phyloP scores from a whole-genome alignment of 192 early-diverging fungal species.

The Coemansia erecta region DNA sequence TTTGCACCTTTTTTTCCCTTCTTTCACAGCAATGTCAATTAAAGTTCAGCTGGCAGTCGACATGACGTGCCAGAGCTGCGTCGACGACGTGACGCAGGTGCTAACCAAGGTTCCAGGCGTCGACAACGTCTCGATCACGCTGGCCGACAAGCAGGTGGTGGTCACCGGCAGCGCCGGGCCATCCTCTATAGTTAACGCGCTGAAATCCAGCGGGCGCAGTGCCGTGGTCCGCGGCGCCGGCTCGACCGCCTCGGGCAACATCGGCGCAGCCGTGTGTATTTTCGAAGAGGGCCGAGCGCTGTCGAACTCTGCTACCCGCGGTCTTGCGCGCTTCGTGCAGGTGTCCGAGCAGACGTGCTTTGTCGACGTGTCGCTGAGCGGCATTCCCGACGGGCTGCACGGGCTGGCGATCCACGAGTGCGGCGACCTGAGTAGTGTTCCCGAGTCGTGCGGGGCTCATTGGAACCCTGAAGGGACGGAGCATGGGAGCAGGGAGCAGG shows the following conservation, averaged over 20 bases:
- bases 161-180: constrained; percentile 61
- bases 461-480: constrained; percentile 30
- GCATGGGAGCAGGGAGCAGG: constrained; percentile 18
- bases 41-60: constrained; percentile 83
- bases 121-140: constrained; percentile 61
- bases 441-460: constrained; percentile 40
- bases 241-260: constrained; percentile 53
- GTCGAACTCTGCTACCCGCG: constrained; percentile 29
- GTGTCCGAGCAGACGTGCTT: constrained; percentile 66
- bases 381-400: constrained; percentile 62
- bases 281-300: constrained; percentile 62
- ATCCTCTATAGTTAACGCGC: constrained; percentile 58
- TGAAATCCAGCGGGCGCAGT: constrained; percentile 71
- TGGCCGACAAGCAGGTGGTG: constrained; percentile 69
- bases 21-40: constrained; percentile 24
- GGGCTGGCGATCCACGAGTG: constrained; percentile 74
- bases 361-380: constrained; percentile 78
- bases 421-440: constrained; percentile 67
- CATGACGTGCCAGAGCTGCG: constrained; percentile 83
- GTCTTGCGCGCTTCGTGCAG: constrained; percentile 81
- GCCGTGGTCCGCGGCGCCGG: constrained; percentile 80
- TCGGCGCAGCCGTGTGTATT: constrained; percentile 89
- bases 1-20: too few species aligned
- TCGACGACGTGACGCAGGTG: constrained; percentile 61
- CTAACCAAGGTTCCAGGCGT: constrained; percentile 58